These are phyloP conservation scores for Hordeum vulgare DNA, from an alignment of 176 grass and related monocot genomes.

Conservation along the genomic window MorexV3_pseudomolecules_assembly NC_058518.1:513032313-513032812, in stretches of 20 bases:
- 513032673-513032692: not conserved
- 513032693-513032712: not conserved
- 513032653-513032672: not conserved
- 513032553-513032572: not conserved
- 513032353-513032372: not conserved
- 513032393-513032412: not conserved
- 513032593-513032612: not conserved
- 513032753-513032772: not conserved
- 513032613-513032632: not conserved
- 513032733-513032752: not conserved
- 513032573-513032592: not conserved
- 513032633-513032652: not conserved
- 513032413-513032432: rapidly evolving
- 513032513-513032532: not conserved
- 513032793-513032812: not conserved
- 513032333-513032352: not conserved
- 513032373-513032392: not conserved
- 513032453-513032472: not conserved
- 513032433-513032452: not conserved
- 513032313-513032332: not conserved
- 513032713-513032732: not conserved
- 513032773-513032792: not conserved
- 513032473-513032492: not conserved
- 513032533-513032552: not conserved
- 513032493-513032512: not conserved